A percentile compares a stretch with the other conserved stretches of the same genome.
These are phyloP conservation scores for Euphorbia celastroides DNA, from an alignment of 441 rosid genomes.

Conservation along the genomic window DNA sequence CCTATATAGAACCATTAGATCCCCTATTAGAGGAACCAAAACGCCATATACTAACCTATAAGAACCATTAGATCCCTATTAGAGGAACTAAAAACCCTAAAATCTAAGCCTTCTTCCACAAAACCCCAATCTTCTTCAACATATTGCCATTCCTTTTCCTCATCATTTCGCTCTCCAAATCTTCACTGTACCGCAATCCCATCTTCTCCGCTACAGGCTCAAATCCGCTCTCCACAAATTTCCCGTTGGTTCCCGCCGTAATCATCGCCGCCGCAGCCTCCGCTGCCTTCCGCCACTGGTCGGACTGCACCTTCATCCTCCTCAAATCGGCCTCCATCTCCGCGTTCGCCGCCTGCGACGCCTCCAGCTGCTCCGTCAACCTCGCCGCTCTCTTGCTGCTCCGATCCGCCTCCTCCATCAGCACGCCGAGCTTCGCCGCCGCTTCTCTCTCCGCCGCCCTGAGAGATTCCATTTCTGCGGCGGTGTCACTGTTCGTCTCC, in stretches of 20 bases:
- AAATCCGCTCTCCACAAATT: constrained; percentile 40
- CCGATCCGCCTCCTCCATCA: constrained; percentile 68
- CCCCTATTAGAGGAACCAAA: background rate
- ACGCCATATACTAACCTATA: background rate
- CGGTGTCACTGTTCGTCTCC: constrained; percentile 28
- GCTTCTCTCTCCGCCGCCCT: constrained; percentile 55
- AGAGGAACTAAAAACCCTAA: no score
- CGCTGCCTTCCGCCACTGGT: constrained; percentile 98
- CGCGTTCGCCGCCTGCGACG: constrained; percentile 56
- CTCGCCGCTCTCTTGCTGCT: constrained; percentile 51
- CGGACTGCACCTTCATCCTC: constrained; percentile 84
- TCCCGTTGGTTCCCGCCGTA: constrained; percentile 57
- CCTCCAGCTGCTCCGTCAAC: constrained; percentile 65
- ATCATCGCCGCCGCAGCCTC: constrained; percentile 89
- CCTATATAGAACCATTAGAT: no score
- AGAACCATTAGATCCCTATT: no score
- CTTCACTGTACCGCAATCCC: constrained; percentile 48
- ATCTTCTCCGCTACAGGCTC: constrained; percentile 38
- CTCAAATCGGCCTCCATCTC: constrained; percentile 84
- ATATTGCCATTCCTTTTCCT: constrained; percentile 87
- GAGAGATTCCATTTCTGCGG: constrained; percentile 32
- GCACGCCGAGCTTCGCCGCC: constrained; percentile 44
- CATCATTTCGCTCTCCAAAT: constrained; percentile 66
- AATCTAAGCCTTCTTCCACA: constrained; percentile 78
- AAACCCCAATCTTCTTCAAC: constrained; percentile 81